Percentiles rank a stretch among this genome's conserved stretches.
These are phyloP conservation scores for Colletotrichum sp. DNA, from an alignment of 2,329 filamentous ascomycete species.

Conservation along the genomic window DNA sequence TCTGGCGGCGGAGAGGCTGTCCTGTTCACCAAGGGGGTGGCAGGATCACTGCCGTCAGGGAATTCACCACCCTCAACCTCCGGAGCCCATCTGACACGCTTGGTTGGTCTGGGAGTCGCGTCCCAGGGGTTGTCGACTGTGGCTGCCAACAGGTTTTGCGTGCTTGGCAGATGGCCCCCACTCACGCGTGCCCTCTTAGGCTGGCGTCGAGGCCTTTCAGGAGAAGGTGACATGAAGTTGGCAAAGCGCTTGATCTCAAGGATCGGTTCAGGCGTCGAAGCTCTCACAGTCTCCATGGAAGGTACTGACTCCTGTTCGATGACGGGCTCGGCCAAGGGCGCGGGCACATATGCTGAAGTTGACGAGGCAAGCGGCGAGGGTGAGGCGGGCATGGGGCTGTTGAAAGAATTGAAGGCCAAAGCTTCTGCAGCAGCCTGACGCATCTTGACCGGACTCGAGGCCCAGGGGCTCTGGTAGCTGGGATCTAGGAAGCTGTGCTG, in stretches of 20 bases:
- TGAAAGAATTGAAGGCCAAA: neutral
- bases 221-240: slow-evolving; percentile 56
- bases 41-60: slow-evolving; percentile 7
- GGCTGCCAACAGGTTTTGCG: slow-evolving; percentile 39
- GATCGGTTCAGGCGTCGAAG: slow-evolving; percentile 50
- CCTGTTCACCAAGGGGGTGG: neutral
- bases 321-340: neutral
- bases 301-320: slow-evolving; percentile 27
- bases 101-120: slow-evolving; percentile 23
- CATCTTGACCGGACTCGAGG: slow-evolving; percentile 21
- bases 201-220: slow-evolving; percentile 34
- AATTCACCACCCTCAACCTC: slow-evolving; percentile 28
- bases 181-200: slow-evolving; percentile 25
- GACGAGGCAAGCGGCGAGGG: neutral
- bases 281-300: slow-evolving; percentile 27
- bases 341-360: neutral
- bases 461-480: slow-evolving; percentile 21
- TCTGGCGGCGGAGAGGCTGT: slow-evolving; percentile 49
- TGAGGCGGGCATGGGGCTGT: neutral
- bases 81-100: slow-evolving; percentile 42
- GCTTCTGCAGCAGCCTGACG: neutral
- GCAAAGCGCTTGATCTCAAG: slow-evolving; percentile 58
- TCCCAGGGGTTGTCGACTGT: slow-evolving; percentile 39
- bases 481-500: neutral
- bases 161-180: slow-evolving; percentile 31